Evolutionary conservation across 257 asterid genomes (phyloP).

Genomic region (Nyctanthes arbortristis): DNA sequence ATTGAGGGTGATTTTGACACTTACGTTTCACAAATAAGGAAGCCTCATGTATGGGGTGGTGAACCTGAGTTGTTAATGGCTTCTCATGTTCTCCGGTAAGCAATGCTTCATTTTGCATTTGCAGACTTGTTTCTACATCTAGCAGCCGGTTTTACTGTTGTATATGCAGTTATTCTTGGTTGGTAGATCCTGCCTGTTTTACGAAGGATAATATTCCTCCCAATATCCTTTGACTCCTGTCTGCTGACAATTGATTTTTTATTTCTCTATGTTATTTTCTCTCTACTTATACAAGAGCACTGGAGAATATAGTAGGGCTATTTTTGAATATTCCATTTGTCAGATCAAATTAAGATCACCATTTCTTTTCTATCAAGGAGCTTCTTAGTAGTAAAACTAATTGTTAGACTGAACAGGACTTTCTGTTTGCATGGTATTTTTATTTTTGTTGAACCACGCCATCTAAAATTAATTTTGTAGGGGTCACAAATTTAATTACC

Average conservation of each 20-base stretch:
- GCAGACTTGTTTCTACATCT: neutral
- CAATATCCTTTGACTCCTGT: neutral
- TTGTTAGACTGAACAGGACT: neutral
- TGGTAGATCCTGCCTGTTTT: neutral
- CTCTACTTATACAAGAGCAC: neutral
- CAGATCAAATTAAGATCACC: neutral
- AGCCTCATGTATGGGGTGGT: constrained; percentile 97
- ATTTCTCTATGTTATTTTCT: no score
- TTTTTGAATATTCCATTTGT: neutral
- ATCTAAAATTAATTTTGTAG: no score
- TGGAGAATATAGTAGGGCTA: neutral
- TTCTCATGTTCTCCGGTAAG: constrained; percentile 89
- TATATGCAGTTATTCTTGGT: constrained; percentile 4
- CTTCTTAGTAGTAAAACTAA: no score
- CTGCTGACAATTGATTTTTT: neutral
- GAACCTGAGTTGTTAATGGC: constrained; percentile 98
- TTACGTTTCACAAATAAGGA: constrained; percentile 72
- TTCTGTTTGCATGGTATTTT: no score
- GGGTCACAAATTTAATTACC: no score
- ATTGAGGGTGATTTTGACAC: constrained; percentile 87
- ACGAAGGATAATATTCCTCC: neutral
- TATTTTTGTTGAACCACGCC: no score
- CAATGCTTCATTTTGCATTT: constrained; percentile 8
- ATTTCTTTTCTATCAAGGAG: no score
- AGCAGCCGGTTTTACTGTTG: neutral